phyloP scores from a whole-genome alignment of 129 eudicot genomes.

The Erigeron canadensis region DNA sequence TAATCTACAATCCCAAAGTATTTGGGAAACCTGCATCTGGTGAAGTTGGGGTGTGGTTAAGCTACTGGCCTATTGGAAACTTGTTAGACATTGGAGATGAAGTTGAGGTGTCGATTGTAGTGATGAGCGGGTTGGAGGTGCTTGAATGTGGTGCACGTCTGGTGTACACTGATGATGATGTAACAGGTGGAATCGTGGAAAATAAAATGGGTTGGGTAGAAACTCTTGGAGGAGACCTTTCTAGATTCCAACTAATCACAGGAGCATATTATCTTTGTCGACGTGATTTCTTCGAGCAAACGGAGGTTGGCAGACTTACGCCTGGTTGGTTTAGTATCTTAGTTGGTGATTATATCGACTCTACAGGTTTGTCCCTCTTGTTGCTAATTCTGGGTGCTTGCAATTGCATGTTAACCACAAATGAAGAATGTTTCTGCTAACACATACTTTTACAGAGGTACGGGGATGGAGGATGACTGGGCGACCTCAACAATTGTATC shows the following conservation, averaged over 20 bases:
- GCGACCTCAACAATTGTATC: slow-evolving; percentile 4
- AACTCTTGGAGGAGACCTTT: slow-evolving; percentile 8
- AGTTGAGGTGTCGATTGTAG: not conserved
- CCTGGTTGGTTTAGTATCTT: slow-evolving; percentile 20
- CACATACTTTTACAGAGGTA: slow-evolving; percentile 12
- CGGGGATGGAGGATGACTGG: slow-evolving; percentile 27
- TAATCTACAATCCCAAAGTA: slow-evolving; percentile 4
- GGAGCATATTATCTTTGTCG: slow-evolving; percentile 23
- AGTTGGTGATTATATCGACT: slow-evolving; percentile 9
- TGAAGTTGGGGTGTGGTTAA: slow-evolving; percentile 2
- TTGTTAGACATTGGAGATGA: not conserved
- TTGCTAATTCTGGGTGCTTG: not conserved
- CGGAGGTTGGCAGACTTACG: slow-evolving; percentile 20
- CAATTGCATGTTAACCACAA: not conserved
- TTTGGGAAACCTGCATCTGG: slow-evolving; percentile 1
- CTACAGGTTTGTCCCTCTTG: slow-evolving; percentile 7
- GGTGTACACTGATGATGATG: not conserved
- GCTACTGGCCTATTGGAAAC: not conserved
- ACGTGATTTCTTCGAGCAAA: slow-evolving; percentile 7
- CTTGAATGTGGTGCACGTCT: slow-evolving; percentile 1
- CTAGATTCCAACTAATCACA: slow-evolving; percentile 17
- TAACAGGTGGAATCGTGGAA: not conserved
- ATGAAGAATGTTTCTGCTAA: not conserved
- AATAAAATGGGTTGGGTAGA: not conserved
- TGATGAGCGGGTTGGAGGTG: not conserved